Percentiles rank a stretch among this genome's conserved stretches.
phyloP scores from a whole-genome alignment of 345 rosid species.

The Eucalyptus microcorys region DNA sequence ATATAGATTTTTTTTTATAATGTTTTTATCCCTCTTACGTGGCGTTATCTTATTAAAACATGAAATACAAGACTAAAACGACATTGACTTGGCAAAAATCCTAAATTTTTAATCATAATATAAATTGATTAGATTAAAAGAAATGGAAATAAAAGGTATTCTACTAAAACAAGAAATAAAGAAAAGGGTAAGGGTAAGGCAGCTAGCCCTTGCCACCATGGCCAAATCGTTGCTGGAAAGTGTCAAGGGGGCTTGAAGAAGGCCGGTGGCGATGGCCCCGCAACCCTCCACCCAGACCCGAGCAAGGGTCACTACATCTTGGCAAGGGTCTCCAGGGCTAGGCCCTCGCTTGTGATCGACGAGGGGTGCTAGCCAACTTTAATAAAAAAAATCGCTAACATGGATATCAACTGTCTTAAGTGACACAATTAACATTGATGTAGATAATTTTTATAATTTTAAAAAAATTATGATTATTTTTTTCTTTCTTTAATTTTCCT shows the following conservation, averaged over 20 bases:
- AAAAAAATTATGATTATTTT: too few species aligned
- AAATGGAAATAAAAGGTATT: too few species aligned
- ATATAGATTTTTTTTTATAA: too few species aligned
- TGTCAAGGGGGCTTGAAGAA: too few species aligned
- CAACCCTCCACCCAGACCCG: not conserved
- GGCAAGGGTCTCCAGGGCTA: not conserved
- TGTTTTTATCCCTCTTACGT: not conserved
- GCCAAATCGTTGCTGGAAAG: too few species aligned
- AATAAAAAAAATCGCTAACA: rapidly evolving
- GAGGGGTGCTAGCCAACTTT: not conserved
- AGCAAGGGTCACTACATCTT: too few species aligned
- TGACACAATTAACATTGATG: rapidly evolving
- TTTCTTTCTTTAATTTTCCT: too few species aligned
- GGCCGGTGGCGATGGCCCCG: rapidly evolving
- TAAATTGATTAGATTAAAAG: too few species aligned
- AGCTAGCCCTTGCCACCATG: not conserved
- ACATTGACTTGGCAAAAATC: not conserved
- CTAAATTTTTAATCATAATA: too few species aligned
- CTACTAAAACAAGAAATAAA: rapidly evolving
- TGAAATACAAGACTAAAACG: not conserved
- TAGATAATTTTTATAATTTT: too few species aligned
- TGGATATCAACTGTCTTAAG: too few species aligned
- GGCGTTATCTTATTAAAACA: not conserved
- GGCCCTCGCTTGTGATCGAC: not conserved
- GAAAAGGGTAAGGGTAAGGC: not conserved